Evolutionary conservation across 1,284 basidiomycete species (phyloP).

Genomic region (Cutaneotrichosporon sp.): DNA sequence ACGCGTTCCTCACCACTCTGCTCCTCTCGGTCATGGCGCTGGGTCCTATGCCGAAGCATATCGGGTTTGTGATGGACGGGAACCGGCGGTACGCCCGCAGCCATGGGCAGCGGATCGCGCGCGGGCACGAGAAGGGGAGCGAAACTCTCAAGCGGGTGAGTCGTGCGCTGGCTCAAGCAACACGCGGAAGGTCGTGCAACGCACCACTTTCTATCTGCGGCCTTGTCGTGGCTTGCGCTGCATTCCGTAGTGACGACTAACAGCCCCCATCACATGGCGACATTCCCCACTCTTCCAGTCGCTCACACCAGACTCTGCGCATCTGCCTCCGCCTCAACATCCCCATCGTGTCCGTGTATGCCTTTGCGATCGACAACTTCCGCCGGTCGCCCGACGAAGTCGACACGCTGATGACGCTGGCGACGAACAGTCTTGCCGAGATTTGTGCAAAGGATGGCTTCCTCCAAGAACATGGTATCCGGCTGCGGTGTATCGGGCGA

Average conservation of each 20-base stretch:
- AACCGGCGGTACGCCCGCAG: constrained; percentile 86
- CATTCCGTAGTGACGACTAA: too few species aligned
- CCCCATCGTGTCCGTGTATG: constrained; percentile 83
- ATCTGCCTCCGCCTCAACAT: constrained; percentile 72
- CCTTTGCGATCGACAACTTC: constrained; percentile 98
- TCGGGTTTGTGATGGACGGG: constrained; percentile 98
- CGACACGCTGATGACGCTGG: constrained; percentile 76
- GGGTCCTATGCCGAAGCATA: constrained; percentile 84
- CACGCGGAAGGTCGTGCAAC: too few species aligned
- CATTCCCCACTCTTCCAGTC: background rate
- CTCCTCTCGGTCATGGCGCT: constrained; percentile 63
- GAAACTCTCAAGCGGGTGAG: constrained; percentile 71
- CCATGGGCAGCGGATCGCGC: constrained; percentile 59
- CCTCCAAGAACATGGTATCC: constrained; percentile 72
- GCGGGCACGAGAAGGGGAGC: constrained; percentile 86
- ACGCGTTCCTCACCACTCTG: constrained; percentile 43
- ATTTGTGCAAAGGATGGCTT: constrained; percentile 74
- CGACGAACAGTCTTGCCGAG: constrained; percentile 74
- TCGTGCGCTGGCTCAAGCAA: too few species aligned
- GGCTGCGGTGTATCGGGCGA: constrained; percentile 77
- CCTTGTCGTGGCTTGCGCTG: too few species aligned
- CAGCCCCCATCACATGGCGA: too few species aligned
- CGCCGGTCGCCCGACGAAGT: constrained; percentile 83
- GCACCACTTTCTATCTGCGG: too few species aligned
- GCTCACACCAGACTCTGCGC: constrained; percentile 62